These are phyloP conservation scores for Auxenochlorella pyrenoidosa DNA, from an alignment of 139 green algal genomes.

Conservation along the genomic window DNA sequence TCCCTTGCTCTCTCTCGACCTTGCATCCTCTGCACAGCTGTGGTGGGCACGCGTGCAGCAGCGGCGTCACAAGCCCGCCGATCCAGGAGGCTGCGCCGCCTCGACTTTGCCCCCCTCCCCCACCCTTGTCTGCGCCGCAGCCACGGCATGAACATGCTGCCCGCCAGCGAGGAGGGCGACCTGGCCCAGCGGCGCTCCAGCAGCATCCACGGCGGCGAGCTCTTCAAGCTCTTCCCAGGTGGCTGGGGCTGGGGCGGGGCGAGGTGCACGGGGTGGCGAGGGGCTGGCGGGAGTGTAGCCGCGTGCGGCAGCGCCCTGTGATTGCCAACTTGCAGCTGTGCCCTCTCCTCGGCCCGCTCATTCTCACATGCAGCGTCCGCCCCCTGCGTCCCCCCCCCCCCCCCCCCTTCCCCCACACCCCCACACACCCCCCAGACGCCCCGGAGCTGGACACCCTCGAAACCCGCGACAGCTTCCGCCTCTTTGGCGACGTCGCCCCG, in stretches of 20 bases:
- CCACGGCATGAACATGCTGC: slow-evolving; percentile 11
- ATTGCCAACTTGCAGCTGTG: not conserved
- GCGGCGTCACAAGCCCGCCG: too few species aligned
- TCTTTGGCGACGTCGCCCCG: slow-evolving; percentile 34
- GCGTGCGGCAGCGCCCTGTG: too few species aligned
- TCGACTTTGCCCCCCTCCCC: too few species aligned
- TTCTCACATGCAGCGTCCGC: not conserved
- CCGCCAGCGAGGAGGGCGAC: not conserved
- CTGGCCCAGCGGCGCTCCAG: slow-evolving; percentile 17
- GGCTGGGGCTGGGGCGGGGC: not conserved
- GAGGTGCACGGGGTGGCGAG: too few species aligned
- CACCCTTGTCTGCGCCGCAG: not conserved
- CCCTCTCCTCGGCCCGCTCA: not conserved
- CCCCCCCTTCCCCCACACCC: not conserved
- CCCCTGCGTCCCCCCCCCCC: not conserved
- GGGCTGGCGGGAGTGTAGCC: too few species aligned
- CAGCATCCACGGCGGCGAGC: slow-evolving; percentile 13
- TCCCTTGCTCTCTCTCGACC: too few species aligned
- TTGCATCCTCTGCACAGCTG: too few species aligned
- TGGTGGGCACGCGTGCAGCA: too few species aligned
- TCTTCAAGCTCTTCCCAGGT: slow-evolving; percentile 39
- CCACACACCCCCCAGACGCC: not conserved
- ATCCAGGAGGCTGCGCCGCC: too few species aligned
- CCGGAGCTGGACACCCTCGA: not conserved
- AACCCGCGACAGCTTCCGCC: slow-evolving; percentile 5